Percentiles rank a stretch among this genome's conserved stretches.
These are phyloP conservation scores for Chaetomium fimeti DNA, from an alignment of 495 filamentous ascomycete species.

Conservation along the genomic window DNA sequence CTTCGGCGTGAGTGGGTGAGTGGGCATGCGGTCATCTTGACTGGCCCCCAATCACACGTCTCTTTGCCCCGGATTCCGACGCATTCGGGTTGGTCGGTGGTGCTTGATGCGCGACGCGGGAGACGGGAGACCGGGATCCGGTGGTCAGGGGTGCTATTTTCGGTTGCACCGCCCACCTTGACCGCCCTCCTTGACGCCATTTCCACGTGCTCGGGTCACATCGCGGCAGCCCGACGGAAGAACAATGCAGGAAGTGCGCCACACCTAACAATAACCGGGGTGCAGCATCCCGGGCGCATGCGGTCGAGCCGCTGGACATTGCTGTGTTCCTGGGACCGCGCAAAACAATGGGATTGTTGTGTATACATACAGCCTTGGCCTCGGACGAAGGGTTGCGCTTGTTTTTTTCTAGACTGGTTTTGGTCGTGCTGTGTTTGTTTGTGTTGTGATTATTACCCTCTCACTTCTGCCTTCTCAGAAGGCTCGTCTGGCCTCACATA, in stretches of 20 bases:
- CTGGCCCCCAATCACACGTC: background rate
- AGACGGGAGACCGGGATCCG: background rate
- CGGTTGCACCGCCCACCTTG: slow-evolving; percentile 3
- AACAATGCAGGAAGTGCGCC: slow-evolving; percentile 8
- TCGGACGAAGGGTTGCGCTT: background rate
- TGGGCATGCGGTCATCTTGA: slow-evolving; percentile 34
- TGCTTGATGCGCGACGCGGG: too few species aligned
- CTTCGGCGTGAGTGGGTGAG: slow-evolving; percentile 37
- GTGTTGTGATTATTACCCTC: background rate
- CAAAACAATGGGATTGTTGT: background rate
- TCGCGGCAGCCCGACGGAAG: background rate
- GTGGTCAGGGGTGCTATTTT: slow-evolving; percentile 11
- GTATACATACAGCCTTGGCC: slow-evolving; percentile 6
- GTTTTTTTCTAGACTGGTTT: background rate
- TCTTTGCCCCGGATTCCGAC: background rate
- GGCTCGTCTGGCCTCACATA: background rate
- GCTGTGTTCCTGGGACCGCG: background rate
- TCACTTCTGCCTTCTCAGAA: too few species aligned
- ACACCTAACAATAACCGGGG: slow-evolving; percentile 12
- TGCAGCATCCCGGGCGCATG: slow-evolving; percentile 3
- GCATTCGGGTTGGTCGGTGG: slow-evolving; percentile 5
- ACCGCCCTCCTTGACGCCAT: background rate
- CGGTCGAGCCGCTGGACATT: slow-evolving; percentile 9
- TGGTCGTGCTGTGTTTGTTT: background rate
- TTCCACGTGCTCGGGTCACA: slow-evolving; percentile 20